Percentiles rank a stretch among this genome's conserved stretches.
Conservation (phyloP, 306 rosid genomes). For the Adenanthera pavonina region DNA sequence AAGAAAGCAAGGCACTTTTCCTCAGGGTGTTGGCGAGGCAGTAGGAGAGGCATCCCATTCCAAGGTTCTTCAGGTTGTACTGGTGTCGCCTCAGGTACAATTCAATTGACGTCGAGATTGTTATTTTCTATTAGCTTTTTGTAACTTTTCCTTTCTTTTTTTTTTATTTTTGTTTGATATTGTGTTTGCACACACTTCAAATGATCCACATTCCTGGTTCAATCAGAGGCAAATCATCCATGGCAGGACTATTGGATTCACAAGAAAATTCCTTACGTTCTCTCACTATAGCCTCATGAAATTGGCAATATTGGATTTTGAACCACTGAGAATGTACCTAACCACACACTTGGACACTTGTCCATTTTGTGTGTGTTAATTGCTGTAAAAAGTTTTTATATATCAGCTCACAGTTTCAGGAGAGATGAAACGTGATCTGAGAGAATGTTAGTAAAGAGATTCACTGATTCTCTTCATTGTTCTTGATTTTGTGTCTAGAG, state of each 20-base stretch:
- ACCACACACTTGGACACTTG: background rate
- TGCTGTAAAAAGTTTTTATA: no score
- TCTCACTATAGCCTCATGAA: background rate
- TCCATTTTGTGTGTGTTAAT: no score
- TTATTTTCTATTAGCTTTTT: background rate
- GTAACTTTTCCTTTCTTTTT: background rate
- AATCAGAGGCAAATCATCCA: background rate
- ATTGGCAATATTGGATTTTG: background rate
- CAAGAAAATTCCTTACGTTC: background rate
- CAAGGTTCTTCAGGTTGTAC: slow-evolving; percentile 82
- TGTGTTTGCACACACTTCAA: background rate
- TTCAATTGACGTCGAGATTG: background rate
- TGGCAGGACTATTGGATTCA: background rate
- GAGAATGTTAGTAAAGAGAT: no score
- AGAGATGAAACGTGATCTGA: no score
- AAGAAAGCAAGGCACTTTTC: slow-evolving; percentile 49
- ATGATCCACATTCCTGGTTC: background rate
- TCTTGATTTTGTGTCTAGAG: no score
- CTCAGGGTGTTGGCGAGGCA: slow-evolving; percentile 63
- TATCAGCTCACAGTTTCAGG: no score
- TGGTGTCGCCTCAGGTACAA: slow-evolving; percentile 90
- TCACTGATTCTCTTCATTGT: no score
- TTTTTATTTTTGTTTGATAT: background rate
- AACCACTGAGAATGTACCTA: background rate
- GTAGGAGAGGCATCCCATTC: slow-evolving; percentile 45